These are phyloP conservation scores for Tilletia walkeri DNA, from an alignment of 1,284 basidiomycete species.

Conservation along the genomic window DNA sequence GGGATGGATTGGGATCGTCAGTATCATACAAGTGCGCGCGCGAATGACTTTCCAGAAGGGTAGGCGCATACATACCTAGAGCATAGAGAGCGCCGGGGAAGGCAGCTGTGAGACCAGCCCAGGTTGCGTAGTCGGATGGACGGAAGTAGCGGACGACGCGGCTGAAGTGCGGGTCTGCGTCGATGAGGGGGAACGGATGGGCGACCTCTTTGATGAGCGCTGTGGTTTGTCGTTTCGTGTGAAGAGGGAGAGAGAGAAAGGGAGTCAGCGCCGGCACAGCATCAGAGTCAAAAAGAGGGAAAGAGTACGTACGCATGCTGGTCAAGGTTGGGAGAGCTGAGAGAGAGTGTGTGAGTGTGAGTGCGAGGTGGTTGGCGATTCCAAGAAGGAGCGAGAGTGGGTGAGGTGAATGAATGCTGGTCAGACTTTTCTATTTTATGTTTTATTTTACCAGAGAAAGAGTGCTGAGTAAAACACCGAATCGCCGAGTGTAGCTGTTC, in stretches of 20 bases:
- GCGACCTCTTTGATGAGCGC: slow-evolving; percentile 44
- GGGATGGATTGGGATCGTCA: background rate
- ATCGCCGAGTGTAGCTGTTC: background rate
- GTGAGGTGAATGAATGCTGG: slow-evolving; percentile 1
- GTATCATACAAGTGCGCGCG: background rate
- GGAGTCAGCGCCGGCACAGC: background rate
- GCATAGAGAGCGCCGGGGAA: slow-evolving; percentile 71
- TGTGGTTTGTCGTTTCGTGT: slow-evolving; percentile 5
- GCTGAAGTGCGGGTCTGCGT: slow-evolving; percentile 83
- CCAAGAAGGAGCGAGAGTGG: background rate
- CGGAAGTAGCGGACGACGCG: slow-evolving; percentile 89
- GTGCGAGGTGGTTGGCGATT: background rate
- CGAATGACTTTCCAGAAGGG: background rate
- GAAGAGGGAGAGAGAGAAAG: background rate
- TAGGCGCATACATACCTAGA: slow-evolving; percentile 25
- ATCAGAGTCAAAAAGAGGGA: too few species aligned
- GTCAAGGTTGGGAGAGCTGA: background rate
- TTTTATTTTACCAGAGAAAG: too few species aligned
- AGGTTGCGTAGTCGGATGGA: slow-evolving; percentile 78
- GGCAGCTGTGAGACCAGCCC: slow-evolving; percentile 76
- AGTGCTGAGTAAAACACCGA: background rate
- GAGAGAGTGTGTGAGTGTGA: background rate
- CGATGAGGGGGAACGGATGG: slow-evolving; percentile 58
- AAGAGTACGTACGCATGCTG: slow-evolving; percentile 6
- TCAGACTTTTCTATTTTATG: too few species aligned